Base-by-base conservation (phyloP, 768 basidiomycete species). In the Podaxis carcinomalis region DNA sequence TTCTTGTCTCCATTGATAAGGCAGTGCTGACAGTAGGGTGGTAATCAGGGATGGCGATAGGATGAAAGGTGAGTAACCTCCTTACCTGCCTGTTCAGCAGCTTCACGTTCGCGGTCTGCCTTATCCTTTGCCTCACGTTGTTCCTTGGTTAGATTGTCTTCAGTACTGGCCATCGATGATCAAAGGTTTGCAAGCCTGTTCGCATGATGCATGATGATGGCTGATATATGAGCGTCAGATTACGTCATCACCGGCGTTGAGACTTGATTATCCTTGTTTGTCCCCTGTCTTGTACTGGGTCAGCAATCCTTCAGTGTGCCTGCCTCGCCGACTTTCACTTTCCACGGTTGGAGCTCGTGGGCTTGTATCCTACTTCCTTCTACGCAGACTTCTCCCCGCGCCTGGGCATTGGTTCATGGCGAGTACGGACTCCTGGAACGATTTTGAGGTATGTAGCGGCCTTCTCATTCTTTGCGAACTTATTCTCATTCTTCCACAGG, bases 1-100 rank as follows among this genome's bases (percentile, higher is more conserved):
- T 67, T 94, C 87, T 70, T 99, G 97, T 51, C 75, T 87, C 97
- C 97, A 99, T 57, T 74, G 77, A 73, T 96, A 98, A 4, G 97
- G 97, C 63, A 99, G 78, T 16, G 86, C 93, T 94, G 67, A 50
- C 65, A 51, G 51, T 65, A 52, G 52, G 63, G 63, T 64, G 68
- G 64, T 58, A 60, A 59, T 58, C 66, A 56, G 66, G 65, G 65
- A 53, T 62, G 63, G 1, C 32, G 32, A 32, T 36, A 28, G 61
- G 59, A 61, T 57, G 62, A 61, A 65, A 62, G 44, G 66, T 6
- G 53, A 56, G 32, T 14, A 39, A 57, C 61, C 63, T 56, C 51
- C 85, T 65, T 76, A 95, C 95, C 88, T 63, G 87, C 90, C 75
- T 97, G 95, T 73, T 97, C 95, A 49, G 73, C 79, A 65, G 74